Evolutionary conservation across 805 yeast genomes (phyloP), one percentile per base, ranked within the genome.

Genomic region (Middelhovenomyces tepae): DNA sequence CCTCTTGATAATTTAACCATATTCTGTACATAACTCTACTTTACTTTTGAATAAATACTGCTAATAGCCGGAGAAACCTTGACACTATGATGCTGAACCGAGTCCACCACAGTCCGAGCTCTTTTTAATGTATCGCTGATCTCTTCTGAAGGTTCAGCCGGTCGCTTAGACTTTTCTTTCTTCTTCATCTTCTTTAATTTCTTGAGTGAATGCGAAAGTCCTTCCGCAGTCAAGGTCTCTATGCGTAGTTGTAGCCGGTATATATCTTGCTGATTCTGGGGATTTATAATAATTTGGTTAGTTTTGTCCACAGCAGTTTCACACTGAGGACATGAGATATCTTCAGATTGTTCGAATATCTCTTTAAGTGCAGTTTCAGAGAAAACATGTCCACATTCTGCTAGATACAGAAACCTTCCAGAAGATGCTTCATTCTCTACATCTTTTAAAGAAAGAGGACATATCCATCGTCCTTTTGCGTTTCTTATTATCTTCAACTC

Each of bases 331-430:
- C 44, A 34, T n/a, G n/a, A n/a, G n/a, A n/a, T n/a, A n/a, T n/a
- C n/a, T n/a, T n/a, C n/a, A n/a, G n/a, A n/a, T 5, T 11, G 18
- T 6, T 17, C 21, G 14, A 19, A 31, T 8, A 43, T 14, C 27
- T 45, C 40, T 23, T 33, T 37, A 22, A 47, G 28, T 8, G 50
- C 51, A 1, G 36, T 30, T 19, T 47, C 50, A 0, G 48, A 23
- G 31, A 47, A 37, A 4, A 43, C 48, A 36, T 48, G 51, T 3
- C 55, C 55, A 14, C 53, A 45, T 13, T 41, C 45, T 2, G 56
- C 67, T 1, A 70, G 34, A 48, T 72, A 73, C 3, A 61, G 59
- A 35, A 69, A 62, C n/a, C 43, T 50, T 8, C 43, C 43, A 0
- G 60, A 51, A 8, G 35, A 11, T 9, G 38, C 34, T 29, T 53